Base-by-base conservation (phyloP, 176 grass and related monocot species). In the Miscanthus lutarioriparius region DNA sequence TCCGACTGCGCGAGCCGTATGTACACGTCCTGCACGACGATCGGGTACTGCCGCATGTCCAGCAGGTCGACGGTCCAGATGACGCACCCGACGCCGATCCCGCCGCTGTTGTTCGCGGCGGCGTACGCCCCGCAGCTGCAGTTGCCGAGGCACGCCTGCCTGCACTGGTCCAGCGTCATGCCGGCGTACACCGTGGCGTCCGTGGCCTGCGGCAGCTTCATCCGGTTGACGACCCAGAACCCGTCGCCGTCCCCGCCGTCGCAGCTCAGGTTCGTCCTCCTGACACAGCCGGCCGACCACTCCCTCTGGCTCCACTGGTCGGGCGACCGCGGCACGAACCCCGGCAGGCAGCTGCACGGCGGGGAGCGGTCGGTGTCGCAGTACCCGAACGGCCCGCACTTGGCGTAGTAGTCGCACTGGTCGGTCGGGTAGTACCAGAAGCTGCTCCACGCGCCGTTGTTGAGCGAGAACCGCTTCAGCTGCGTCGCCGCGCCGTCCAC, bases 361-460 rank as follows among this genome's bases (percentile, higher is more conserved):
- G 82, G 69, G 2, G 62, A 59, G 7, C 19, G 64, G 61, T 7
- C 27, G 13, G 43, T 67, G 65, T 87, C 82, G 85, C 88, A 90
- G 73, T 76, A 79, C 33, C 88, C 91, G 56, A 85, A 90, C 35
- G 73, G 8, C 19, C 91, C 91, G 72, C 91, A 93, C 36, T 14
- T 71, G 51, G 26, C 79, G 73, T 88, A 93, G 33, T 1, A 8
- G 68, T 93, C 91, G 78, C 88, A 93, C 5, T 64, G 85, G 27
- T 85, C 91, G 1, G 88, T 89, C 19, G 91, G 91, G 48, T 80
- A 87, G 73, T 53, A 61, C 91, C 88, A 93, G 85, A 67, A 93
- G 35, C 12, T 49, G 22, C 40, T 82, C 91, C 88, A 93, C 0
- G 2, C 40, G 39, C 17, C 47, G 25, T 75, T 48, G 43, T 51